Base-by-base conservation (phyloP, 768 basidiomycete species). In the Botryobasidium botryosum region DNA sequence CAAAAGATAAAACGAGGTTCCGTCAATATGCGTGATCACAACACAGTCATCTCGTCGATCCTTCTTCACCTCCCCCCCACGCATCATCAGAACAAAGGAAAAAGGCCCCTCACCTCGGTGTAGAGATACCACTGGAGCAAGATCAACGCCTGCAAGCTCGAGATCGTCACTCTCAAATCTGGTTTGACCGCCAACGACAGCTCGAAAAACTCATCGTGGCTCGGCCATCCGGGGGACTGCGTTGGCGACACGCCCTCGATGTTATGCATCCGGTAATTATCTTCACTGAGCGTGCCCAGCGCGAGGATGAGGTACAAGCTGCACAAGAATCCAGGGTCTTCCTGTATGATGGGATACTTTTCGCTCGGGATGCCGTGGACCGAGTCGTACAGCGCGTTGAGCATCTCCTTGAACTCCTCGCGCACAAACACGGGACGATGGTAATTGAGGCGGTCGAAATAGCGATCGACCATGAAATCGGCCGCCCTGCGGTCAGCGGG, bases 121-220 rank as follows among this genome's bases (percentile, higher is more conserved):
- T 87, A 88, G 20, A 88, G 68, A 60, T 87, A 86, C 85, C 82
- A 87, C 45, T 88, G 85, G 36, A 87, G 60, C 5, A 88, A 60
- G 23, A 86, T 83, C 43, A 88, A 68, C 0, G 85, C 80, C 58
- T 88, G 85, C 48, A 88, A 61, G 56, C 81, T 84, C 4, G 77
- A 75, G 35, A 86, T 72, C 4, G 83, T 84, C 55, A 87, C 83
- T 7, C 79, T 73, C 35, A 88, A 63, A 50, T 88, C 82, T 7
- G 82, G 80, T 57, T 88, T 86, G 51, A 84, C 69, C 17, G 71
- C 67, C 2, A 87, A 61, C 1, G 83, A 82, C 27, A 77, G 69
- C 50, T 82, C 77, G 58, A 86, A 85, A 59, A 88, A 85, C 54
- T 86, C 82, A 50, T 81, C 81, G 48, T 83, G 79, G 33, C 73